Percentiles rank a stretch among this genome's conserved stretches.
Evolutionary conservation across 257 asterid genomes (phyloP).

Genomic region (Apocynum venetum): DNA sequence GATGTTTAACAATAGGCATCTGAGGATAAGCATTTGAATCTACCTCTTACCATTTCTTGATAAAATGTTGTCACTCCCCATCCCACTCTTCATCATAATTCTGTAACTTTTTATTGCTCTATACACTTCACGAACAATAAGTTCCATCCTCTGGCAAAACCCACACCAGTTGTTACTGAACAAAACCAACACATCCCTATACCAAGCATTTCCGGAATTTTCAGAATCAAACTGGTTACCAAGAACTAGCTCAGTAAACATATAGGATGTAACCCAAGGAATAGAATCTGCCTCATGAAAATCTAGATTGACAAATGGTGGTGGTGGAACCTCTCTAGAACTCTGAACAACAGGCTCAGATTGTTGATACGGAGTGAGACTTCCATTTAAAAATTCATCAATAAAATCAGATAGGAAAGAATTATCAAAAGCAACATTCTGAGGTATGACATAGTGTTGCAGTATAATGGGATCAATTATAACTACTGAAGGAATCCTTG

Average conservation of each 20-base stretch:
- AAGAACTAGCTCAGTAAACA: slow-evolving; percentile 64
- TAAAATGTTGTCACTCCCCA: slow-evolving; percentile 40
- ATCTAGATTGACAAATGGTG: slow-evolving; percentile 91
- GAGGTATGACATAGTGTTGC: slow-evolving; percentile 58
- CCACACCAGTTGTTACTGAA: slow-evolving; percentile 92
- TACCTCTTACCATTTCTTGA: slow-evolving; percentile 40
- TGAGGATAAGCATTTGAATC: slow-evolving; percentile 19
- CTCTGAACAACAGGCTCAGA: slow-evolving; percentile 47
- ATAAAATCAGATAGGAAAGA: slow-evolving; percentile 55
- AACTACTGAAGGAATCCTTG: slow-evolving; percentile 66
- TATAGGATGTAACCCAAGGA: slow-evolving; percentile 57
- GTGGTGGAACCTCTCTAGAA: slow-evolving; percentile 50
- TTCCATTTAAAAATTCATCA: slow-evolving; percentile 51
- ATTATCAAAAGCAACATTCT: slow-evolving; percentile 37
- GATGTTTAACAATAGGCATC: neutral
- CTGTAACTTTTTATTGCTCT: slow-evolving; percentile 60
- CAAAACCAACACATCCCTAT: slow-evolving; percentile 68
- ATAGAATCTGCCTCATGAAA: slow-evolving; percentile 80
- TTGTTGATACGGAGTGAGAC: slow-evolving; percentile 66
- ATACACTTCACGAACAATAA: slow-evolving; percentile 86
- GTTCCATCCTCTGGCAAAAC: slow-evolving; percentile 94
- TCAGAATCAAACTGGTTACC: slow-evolving; percentile 50
- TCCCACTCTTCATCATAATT: slow-evolving; percentile 35
- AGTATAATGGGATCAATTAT: slow-evolving; percentile 61
- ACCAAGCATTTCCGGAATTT: slow-evolving; percentile 39